Evolutionary conservation across 805 yeast genomes (phyloP).

Genomic region (Yamadazyma sp.): DNA sequence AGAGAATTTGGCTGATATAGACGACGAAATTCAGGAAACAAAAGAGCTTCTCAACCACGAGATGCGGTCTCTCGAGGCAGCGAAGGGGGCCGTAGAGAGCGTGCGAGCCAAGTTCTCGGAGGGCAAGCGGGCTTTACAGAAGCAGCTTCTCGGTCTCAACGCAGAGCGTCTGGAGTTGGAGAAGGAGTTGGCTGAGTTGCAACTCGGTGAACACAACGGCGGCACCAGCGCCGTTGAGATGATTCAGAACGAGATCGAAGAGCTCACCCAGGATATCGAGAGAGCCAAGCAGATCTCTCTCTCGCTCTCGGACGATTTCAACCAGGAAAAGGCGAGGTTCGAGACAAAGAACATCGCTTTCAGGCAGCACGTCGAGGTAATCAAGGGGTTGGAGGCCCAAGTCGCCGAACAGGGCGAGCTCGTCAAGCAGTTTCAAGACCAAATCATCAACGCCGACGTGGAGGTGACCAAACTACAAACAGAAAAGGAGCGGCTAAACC

Average conservation of each 20-base stretch:
- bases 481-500: neutral
- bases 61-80: constrained; percentile 13
- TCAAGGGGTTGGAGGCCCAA: neutral
- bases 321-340: neutral
- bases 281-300: constrained; percentile 25
- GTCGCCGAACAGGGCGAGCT: neutral
- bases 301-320: constrained; percentile 24
- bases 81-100: constrained; percentile 10
- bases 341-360: neutral
- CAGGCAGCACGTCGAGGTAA: neutral
- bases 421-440: constrained; percentile 3
- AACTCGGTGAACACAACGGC: constrained; percentile 1
- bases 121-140: neutral
- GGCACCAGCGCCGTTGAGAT: constrained; percentile 1
- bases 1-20: constrained; percentile 3
- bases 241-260: constrained; percentile 5
- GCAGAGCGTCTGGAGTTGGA: constrained; percentile 3
- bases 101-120: constrained; percentile 10
- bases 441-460: constrained; percentile 14
- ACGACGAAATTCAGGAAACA: constrained; percentile 1
- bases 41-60: constrained; percentile 1
- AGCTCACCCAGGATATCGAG: constrained; percentile 1
- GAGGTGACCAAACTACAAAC: constrained; percentile 7
- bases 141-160: neutral
- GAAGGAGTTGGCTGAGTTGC: constrained; percentile 7